Percentiles rank a stretch among this genome's conserved stretches.
These are phyloP conservation scores for Cryptococcus hybrid DNA, from an alignment of 1,284 basidiomycete species.

Conservation along the genomic window DNA sequence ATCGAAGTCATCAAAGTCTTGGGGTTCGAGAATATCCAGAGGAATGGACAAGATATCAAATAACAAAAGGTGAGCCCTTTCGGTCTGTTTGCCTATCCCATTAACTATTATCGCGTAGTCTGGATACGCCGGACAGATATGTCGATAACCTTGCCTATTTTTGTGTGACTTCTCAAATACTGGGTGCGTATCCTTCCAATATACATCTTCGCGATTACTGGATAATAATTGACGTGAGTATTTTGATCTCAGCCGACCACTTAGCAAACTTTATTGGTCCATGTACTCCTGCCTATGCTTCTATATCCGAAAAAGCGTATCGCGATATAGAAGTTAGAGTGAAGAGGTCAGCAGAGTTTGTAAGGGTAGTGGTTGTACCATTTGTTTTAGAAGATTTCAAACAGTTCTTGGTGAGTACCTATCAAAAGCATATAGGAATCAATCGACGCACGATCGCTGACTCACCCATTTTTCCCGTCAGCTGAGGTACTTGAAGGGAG, in stretches of 20 bases:
- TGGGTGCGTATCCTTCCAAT: conserved; percentile 48
- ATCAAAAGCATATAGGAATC: neutral
- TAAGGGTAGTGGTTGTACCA: conserved; percentile 81
- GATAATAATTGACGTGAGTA: neutral
- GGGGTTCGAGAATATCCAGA: conserved; percentile 77
- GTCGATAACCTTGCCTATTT: conserved; percentile 73
- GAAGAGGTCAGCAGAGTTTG: conserved; percentile 81
- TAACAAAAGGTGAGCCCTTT: conserved; percentile 71
- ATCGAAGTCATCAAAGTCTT: conserved; percentile 50
- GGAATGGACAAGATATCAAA: conserved; percentile 88
- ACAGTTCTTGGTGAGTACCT: conserved; percentile 67
- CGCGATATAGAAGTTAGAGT: conserved; percentile 69
- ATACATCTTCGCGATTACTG: neutral
- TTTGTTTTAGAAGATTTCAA: conserved; percentile 75
- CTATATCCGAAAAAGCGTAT: conserved; percentile 65
- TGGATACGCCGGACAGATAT: conserved; percentile 84
- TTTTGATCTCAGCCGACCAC: conserved; percentile 64
- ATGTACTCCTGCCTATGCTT: conserved; percentile 64
- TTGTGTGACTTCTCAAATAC: conserved; percentile 70
- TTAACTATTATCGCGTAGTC: conserved; percentile 53
- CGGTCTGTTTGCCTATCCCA: conserved; percentile 7
- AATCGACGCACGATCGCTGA: no score
- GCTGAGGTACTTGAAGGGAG: conserved; percentile 40
- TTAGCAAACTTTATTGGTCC: conserved; percentile 63
- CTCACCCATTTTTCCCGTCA: conserved; percentile 1